Conservation (phyloP, 176 grass and related monocot genomes). For the Aegilops sharonensis region DNA sequence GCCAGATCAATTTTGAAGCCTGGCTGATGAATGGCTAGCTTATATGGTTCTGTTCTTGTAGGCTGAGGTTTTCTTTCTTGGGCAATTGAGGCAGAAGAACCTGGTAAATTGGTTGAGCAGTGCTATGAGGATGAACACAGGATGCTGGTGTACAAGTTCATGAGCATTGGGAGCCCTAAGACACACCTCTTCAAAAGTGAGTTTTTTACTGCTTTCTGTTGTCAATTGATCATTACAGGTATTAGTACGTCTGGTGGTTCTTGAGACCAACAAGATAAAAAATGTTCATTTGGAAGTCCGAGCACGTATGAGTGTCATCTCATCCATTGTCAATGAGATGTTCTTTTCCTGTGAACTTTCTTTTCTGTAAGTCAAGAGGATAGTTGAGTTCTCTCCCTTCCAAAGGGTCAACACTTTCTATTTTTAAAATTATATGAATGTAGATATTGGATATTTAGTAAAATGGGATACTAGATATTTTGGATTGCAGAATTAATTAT, state of each 20-base stretch:
- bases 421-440: not conserved
- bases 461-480: not conserved
- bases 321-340: constrained; percentile 11
- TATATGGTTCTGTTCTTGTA: constrained; percentile 3
- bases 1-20: not conserved
- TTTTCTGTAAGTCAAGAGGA: constrained; percentile 16
- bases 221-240: not conserved
- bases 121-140: constrained; percentile 76
- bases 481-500: not conserved
- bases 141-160: constrained; percentile 89
- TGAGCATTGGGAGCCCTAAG: constrained; percentile 70
- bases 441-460: not conserved
- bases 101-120: constrained; percentile 75
- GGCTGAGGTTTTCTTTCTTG: constrained; percentile 93
- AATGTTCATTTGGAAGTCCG: not conserved
- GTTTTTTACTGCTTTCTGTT: constrained; percentile 1
- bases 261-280: too few relatives aligned
- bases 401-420: not conserved
- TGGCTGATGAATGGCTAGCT: not conserved
- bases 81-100: constrained; percentile 73
- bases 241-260: too few relatives aligned
- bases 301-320: not conserved
- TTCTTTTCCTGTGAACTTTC: not conserved
- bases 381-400: constrained; percentile 37
- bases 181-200: constrained; percentile 92